Evolutionary conservation across 176 grass and related monocot genomes (phyloP).

Genomic region (Rhynchospora pubera): DNA sequence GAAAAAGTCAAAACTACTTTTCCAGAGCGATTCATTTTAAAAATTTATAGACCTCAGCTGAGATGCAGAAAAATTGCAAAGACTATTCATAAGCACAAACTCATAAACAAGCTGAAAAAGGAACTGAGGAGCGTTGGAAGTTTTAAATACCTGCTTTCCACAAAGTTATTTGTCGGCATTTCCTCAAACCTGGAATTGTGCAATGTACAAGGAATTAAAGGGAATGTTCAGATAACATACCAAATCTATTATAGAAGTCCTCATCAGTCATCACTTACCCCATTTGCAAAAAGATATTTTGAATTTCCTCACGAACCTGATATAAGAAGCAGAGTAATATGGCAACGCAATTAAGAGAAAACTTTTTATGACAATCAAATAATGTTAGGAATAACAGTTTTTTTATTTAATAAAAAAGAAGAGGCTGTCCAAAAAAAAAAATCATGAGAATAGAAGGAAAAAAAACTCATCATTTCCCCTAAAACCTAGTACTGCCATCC

Average conservation of each 20-base stretch:
- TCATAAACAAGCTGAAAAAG: neutral
- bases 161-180: slow-evolving; percentile 94
- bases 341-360: neutral
- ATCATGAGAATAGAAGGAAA: neutral
- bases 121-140: neutral
- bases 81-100: neutral
- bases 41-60: neutral
- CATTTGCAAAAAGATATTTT: slow-evolving; percentile 85
- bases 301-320: slow-evolving; percentile 74
- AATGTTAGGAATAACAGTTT: too few relatives aligned
- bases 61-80: neutral
- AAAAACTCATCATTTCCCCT: neutral
- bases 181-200: slow-evolving; percentile 62
- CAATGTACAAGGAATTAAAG: neutral
- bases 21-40: too few relatives aligned
- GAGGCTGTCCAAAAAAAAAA: neutral
- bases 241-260: neutral
- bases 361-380: neutral
- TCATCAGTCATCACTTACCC: slow-evolving; percentile 42
- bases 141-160: slow-evolving; percentile 67
- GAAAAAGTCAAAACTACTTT: too few relatives aligned
- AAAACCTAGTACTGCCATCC: neutral
- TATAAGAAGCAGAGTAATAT: neutral
- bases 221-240: neutral
- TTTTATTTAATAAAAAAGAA: neutral